Base-by-base conservation (phyloP, 805 yeast genomes). In the Yarrowia osloensis region DNA sequence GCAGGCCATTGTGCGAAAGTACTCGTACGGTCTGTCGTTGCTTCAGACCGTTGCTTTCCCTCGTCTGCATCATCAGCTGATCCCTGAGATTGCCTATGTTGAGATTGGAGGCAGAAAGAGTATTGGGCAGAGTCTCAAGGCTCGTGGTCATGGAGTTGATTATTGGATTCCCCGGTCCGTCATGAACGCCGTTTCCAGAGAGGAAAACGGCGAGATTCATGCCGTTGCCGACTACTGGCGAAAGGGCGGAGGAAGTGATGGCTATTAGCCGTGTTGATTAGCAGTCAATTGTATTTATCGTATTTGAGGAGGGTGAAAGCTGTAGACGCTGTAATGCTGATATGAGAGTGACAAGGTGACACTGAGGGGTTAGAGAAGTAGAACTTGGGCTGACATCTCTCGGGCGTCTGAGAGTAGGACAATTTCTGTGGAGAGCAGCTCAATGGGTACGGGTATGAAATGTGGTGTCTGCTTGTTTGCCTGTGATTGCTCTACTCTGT, bases 181-280 rank as follows among this genome's bases (percentile, higher is more conserved):
- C 0, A 81, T 87, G 86, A 84, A 85, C 72, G 89, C 84, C 0
- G 82, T 87, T 19, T 75, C 78, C 57, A 68, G 78, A 65, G 72
- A 76, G 46, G 54, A 68, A 13, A 74, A 74, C 55, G 76, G 83
- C 65, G 59, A 77, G 39, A 77, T 88, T 79, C 84, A 86, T 65
- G 97, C 96, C 0, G 97, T 92, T 12, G 82, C 91, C 71, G 98
- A 94, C 75, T 90, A 78, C 75, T 94, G 98, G 97, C 81, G 98
- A 67, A 93, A 93, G 75, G 78, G 88, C 55, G 97, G 96, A 8
- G 81, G 78, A 49, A 89, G 92, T 15, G 86, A 83, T 66, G 95
- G 91, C 0, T 87, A 85, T 70, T 88, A 71, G 24, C 2, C n/a
- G 22, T 6, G 4, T 5, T 39, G 15, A 19, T 21, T 17, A 8